These are phyloP conservation scores for Eucalyptus viminalis DNA, from an alignment of 345 rosid genomes.

Conservation along the genomic window DNA sequence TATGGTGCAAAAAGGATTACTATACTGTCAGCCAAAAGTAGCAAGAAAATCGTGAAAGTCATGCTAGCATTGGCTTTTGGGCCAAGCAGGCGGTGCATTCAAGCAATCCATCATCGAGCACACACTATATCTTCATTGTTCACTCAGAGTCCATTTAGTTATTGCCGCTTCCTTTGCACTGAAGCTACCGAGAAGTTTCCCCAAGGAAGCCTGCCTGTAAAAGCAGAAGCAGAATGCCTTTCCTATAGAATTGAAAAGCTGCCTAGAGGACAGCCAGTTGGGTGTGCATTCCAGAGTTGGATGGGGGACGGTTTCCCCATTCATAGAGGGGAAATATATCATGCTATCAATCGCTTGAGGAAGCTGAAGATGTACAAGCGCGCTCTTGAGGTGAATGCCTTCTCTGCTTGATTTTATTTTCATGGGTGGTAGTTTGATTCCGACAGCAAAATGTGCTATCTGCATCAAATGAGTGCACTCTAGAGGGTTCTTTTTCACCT, in stretches of 20 bases:
- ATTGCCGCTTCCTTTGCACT: constrained; percentile 14
- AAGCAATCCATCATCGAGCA: not conserved
- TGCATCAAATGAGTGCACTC: too few species aligned
- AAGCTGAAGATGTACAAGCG: constrained; percentile 60
- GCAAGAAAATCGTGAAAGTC: not conserved
- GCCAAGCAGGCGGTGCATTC: constrained; percentile 1
- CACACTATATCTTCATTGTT: not conserved
- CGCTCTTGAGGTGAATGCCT: constrained; percentile 51
- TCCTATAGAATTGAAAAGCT: constrained; percentile 74
- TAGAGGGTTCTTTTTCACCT: not conserved
- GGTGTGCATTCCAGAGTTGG: constrained; percentile 76
- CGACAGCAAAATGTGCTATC: not conserved
- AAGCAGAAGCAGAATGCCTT: constrained; percentile 36
- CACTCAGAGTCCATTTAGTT: not conserved
- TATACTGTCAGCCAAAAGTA: not conserved
- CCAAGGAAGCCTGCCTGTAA: not conserved
- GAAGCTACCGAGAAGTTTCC: not conserved
- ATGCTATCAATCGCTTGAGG: constrained; percentile 68
- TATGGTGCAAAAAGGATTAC: not conserved
- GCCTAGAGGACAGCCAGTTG: constrained; percentile 41
- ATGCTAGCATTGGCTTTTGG: constrained; percentile 16
- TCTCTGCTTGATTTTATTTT: not conserved
- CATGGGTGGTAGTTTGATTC: not conserved
- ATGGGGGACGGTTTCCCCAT: constrained; percentile 75
- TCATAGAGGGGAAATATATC: constrained; percentile 70